Conservation (phyloP, 805 yeast genomes). For the Pachysolen tannophilus region DNA sequence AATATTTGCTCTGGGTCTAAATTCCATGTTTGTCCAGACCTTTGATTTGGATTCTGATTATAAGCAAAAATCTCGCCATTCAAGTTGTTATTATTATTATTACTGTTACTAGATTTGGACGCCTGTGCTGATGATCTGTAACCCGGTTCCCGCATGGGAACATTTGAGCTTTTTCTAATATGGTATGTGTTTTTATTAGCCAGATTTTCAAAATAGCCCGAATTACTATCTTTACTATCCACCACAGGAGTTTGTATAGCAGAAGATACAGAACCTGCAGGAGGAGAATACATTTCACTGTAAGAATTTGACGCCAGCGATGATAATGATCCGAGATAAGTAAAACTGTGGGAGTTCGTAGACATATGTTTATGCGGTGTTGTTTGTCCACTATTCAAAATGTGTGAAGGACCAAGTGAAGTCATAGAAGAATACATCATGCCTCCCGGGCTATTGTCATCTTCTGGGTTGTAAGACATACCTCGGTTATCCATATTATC, state of each 20-base stretch:
- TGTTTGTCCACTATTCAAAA: background rate
- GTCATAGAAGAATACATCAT: background rate
- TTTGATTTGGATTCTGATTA: constrained; percentile 7
- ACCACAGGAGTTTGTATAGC: constrained; percentile 17
- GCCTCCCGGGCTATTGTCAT: background rate
- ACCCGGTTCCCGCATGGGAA: too few relatives aligned
- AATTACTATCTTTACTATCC: constrained; percentile 6
- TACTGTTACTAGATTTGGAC: background rate
- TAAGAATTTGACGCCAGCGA: constrained; percentile 3
- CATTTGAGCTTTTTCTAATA: too few relatives aligned
- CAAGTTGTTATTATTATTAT: constrained; percentile 2
- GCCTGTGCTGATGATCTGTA: too few relatives aligned
- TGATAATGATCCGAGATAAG: constrained; percentile 7
- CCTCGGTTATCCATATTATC: background rate
- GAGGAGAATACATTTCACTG: constrained; percentile 13
- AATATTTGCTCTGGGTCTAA: too few relatives aligned
- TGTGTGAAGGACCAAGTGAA: background rate
- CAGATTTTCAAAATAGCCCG: constrained; percentile 10
- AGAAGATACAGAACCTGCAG: constrained; percentile 16
- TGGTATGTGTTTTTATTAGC: too few relatives aligned
- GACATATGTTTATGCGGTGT: constrained; percentile 1
- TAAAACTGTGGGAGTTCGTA: constrained; percentile 5
- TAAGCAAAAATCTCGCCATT: too few relatives aligned
- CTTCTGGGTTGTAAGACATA: background rate
- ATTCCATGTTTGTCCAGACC: background rate